Evolutionary conservation across 805 yeast species (phyloP), one percentile per base, ranked within the genome.

Genomic region (Zygoascus ofunaensis): DNA sequence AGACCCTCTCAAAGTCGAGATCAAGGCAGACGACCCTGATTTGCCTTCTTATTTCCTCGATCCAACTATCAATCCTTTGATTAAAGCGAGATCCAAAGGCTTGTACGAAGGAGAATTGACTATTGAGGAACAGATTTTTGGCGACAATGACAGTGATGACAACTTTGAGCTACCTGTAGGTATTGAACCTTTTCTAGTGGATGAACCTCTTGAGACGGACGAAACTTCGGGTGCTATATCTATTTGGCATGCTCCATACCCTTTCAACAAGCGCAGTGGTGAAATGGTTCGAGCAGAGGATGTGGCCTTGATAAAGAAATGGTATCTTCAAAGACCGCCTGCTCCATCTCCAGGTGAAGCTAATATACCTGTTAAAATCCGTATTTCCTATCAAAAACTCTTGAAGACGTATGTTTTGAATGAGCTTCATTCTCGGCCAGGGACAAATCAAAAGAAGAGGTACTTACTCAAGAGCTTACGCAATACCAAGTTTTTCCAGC

Each of bases 361-460:
- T 5, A 64, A 66, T 12, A 70, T 73, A 44, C 87, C 89, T 0
- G 74, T 79, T 5, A 92, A 92, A 58, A 87, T 85, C 0, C 74
- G 89, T 35, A 77, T 87, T 1, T 89, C 97, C 0, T 82, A 89
- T 58, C 97, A 92, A 59, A 86, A 87, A 59, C 68, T 92, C n/a
- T 63, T 94, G 44, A 92, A 92, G 58, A 70, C 73, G 1, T 66
- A 76, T 54, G 89, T 90, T 2, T 66, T 79, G 40, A 86, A 84
- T 58, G 83, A 80, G 45, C 66, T 92, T 23, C 85, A 79, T 46
- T 70, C 68, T 19, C 58, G 61, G 14, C 63, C 62, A 20, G 64
- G 68, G 2, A 65, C 70, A 2, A 65, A 68, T 26, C 71, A 64
- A 37, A 71, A 72, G 41, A 82, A 79, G 53, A 70, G 74, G 4